Evolutionary conservation across 2,329 filamentous ascomycete genomes (phyloP), one percentile per base, ranked within the genome.

Genomic region (Stemphylium beticola): DNA sequence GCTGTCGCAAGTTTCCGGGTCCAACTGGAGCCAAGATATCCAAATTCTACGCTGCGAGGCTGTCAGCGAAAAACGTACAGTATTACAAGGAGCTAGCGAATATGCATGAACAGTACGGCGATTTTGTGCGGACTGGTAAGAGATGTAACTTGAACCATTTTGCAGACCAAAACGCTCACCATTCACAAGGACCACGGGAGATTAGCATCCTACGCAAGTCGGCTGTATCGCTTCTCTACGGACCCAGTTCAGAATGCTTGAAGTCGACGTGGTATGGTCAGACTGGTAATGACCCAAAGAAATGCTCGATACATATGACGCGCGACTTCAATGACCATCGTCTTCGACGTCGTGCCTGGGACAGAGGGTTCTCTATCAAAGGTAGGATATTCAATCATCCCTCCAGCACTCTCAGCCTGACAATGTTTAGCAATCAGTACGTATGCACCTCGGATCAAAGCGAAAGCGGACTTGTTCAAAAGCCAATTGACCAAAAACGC

Each of bases 101-200:
- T 33, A 50, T 74, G 50, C 73, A 75, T 48, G 41, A 56, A 0
- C 49, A 62, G 32, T 74, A 75, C 55, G 74, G 74, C 18, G 67
- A 75, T 38, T 68, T 74, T 55, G 67, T 75, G 5, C 67, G 72
- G 24, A 70, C 66, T 9, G 74, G 74, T 73, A 56, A 55, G 46
- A 5, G 24, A 26, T 6, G 8, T 8, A 9, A 8, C 24, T 8
- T 9, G 4, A 26, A 7, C 5, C 24, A 5, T 26, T 26, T 26
- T 5, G 24, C 24, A 26, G 24, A 26, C 7, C 7, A 26, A 26
- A 26, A 26, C 24, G 8, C 24, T 26, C 24, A 26, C 8, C 7
- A 8, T n/a, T 9, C 22, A n/a, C 9, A 45, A 64, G 61, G 59
- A 1, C 68, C 68, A 4, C 57, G 64, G 12, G 68, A 71, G 26